phyloP scores from a whole-genome alignment of 192 early-diverging fungal genomes.

The Mortierella antarctica region DNA sequence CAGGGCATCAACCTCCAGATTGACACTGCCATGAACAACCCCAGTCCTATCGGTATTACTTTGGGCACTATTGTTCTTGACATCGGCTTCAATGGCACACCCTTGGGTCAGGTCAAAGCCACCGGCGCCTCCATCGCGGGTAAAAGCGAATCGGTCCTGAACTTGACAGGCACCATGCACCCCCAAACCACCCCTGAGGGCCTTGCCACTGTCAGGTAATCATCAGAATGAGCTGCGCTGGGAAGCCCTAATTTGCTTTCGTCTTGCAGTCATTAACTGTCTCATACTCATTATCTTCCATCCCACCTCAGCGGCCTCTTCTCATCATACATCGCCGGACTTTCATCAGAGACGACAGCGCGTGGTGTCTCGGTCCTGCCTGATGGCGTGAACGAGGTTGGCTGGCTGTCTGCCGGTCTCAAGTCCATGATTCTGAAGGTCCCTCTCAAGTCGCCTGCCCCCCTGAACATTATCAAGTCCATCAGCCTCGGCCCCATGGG shows the following conservation, averaged over 20 bases:
- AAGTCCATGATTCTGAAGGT: constrained; percentile 63
- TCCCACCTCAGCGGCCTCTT: constrained; percentile 47
- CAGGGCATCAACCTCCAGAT: constrained; percentile 70
- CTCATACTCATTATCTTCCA: background rate
- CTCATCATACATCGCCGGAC: constrained; percentile 64
- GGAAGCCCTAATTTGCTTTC: background rate
- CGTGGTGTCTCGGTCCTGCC: constrained; percentile 63
- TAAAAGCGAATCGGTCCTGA: constrained; percentile 40
- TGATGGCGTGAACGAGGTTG: constrained; percentile 57
- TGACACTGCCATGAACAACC: constrained; percentile 72
- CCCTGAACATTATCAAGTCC: constrained; percentile 63
- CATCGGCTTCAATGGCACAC: constrained; percentile 50
- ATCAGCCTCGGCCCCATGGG: constrained; percentile 65
- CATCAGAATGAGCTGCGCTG: background rate
- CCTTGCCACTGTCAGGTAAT: constrained; percentile 58
- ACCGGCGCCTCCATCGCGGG: constrained; percentile 61
- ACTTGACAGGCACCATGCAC: constrained; percentile 61
- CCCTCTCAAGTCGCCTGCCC: constrained; percentile 49
- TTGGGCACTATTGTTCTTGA: constrained; percentile 60
- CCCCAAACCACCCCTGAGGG: constrained; percentile 60
- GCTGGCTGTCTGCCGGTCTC: constrained; percentile 65
- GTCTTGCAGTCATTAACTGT: background rate
- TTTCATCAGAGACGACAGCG: constrained; percentile 57
- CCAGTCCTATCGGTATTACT: constrained; percentile 62
- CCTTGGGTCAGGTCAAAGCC: constrained; percentile 64